Base-by-base conservation (phyloP, 2,329 filamentous ascomycete genomes). In the Aspergillus quadricinctus region DNA sequence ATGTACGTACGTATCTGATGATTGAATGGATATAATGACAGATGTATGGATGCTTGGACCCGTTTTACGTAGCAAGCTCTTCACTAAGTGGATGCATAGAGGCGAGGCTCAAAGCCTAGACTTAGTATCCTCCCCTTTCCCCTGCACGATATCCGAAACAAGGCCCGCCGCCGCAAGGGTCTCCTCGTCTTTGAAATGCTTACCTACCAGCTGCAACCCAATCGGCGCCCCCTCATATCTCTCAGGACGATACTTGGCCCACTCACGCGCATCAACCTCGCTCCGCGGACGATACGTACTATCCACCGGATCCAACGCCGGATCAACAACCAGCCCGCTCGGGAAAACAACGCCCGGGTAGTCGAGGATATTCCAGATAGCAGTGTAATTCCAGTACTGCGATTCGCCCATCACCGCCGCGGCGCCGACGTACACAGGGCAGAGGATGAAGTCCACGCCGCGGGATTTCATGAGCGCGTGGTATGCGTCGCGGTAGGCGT, bases 101-200 rank as follows among this genome's bases (percentile, higher is more conserved):
- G 2, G 31, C 14, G 5, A 37, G 6, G 5, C 31, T 37, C 17
- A 52, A 21, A 57, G 41, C 54, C 41, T 52, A 11, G 40, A 25
- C 23, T 11, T 41, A 29, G 29, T 27, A 49, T 23, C 14, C 40
- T 37, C 48, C 19, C 14, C 29, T 23, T 48, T 56, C 9, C 46
- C 52, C 37, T 56, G 57, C 7, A 67, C 43, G 55, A 64, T 57
- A 27, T 52, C 60, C 45, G 65, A 59, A 1, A 71, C 56, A 51
- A 71, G 31, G 52, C 62, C 67, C 3, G 68, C 68, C 1, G 69
- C 69, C 19, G 70, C 71, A 43, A 74, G 43, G 0, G 68, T 71
- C 64, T 79, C 82, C 62, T 85, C 82, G 56, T 84, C 82, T 52
- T 81, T 77, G n/a, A 80, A 75, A 49, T 74, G 76, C 3, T 75